phyloP scores from a whole-genome alignment of 192 early-diverging fungal genomes.

The Piromyces sp. region DNA sequence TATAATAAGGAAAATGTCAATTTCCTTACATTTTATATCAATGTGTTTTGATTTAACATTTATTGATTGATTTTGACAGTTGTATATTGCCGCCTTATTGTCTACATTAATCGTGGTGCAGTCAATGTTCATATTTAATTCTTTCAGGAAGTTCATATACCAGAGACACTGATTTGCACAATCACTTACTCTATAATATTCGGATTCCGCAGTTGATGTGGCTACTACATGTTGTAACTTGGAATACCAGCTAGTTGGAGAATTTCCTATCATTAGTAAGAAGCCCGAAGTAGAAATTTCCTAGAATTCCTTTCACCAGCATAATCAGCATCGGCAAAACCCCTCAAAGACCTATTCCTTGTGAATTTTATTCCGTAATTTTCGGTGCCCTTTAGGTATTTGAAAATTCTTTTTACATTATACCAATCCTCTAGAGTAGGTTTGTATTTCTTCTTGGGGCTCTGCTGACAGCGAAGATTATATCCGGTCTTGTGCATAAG shows the following conservation, averaged over 20 bases:
- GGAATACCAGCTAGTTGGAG: conserved; percentile 1
- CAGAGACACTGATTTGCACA: no score
- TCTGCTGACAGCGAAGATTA: no score
- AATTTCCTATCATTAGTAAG: conserved; percentile 5
- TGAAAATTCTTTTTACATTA: conserved; percentile 3
- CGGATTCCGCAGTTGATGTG: conserved; percentile 12
- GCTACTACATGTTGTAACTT: conserved; percentile 7
- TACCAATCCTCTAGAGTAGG: background rate
- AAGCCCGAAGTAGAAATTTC: conserved; percentile 14
- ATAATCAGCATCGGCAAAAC: conserved; percentile 19
- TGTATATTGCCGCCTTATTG: no score
- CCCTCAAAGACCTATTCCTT: background rate
- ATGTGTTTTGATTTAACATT: no score
- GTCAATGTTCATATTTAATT: no score
- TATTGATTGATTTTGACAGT: no score
- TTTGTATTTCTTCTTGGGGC: no score
- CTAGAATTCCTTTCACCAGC: conserved; percentile 11
- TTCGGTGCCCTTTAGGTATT: conserved; percentile 9
- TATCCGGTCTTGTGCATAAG: no score
- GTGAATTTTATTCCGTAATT: conserved; percentile 4
- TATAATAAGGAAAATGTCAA: no score
- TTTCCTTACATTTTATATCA: no score
- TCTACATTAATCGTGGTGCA: no score
- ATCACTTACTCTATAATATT: conserved; percentile 1
- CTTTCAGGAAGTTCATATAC: no score